phyloP scores from a whole-genome alignment of 129 eudicot species.

The Lactuca saligna region DNA sequence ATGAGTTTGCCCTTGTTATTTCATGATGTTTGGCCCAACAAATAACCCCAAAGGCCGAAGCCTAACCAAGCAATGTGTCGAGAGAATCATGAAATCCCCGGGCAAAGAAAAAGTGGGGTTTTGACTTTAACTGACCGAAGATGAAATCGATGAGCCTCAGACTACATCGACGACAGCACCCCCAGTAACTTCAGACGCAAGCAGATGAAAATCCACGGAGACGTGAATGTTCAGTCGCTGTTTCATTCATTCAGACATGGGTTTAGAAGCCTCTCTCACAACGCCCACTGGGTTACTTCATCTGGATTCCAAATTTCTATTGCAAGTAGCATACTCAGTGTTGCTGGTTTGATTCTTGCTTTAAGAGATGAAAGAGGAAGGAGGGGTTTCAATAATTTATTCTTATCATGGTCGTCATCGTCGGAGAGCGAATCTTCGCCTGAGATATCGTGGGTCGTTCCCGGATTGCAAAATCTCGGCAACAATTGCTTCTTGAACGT shows the following conservation, averaged over 20 bases:
- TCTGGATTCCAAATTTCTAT: constrained; percentile 48
- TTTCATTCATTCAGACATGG: constrained; percentile 46
- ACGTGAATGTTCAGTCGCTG: constrained; percentile 34
- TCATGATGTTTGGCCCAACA: background rate
- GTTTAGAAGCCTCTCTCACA: constrained; percentile 25
- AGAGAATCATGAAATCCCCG: background rate
- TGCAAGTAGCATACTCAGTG: constrained; percentile 55
- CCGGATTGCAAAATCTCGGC: constrained; percentile 86
- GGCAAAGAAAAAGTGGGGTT: background rate
- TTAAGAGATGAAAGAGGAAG: constrained; percentile 43
- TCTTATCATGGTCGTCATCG: constrained; percentile 33
- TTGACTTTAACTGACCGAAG: constrained; percentile 12
- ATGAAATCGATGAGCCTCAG: constrained; percentile 15
- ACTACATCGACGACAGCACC: background rate
- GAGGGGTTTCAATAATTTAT: constrained; percentile 14
- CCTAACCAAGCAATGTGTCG: too few species aligned
- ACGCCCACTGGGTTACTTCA: constrained; percentile 46
- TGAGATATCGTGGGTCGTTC: constrained; percentile 44
- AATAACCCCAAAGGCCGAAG: too few species aligned
- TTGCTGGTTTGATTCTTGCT: constrained; percentile 60
- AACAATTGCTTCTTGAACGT: constrained; percentile 94
- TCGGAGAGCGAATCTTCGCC: constrained; percentile 20
- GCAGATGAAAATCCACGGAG: constrained; percentile 43
- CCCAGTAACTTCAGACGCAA: background rate
- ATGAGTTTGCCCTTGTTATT: too few species aligned